A percentile compares a stretch with the other conserved stretches of the same genome.
phyloP scores from a whole-genome alignment of 495 filamentous ascomycete genomes.

The Sordaria brevicollis region DNA sequence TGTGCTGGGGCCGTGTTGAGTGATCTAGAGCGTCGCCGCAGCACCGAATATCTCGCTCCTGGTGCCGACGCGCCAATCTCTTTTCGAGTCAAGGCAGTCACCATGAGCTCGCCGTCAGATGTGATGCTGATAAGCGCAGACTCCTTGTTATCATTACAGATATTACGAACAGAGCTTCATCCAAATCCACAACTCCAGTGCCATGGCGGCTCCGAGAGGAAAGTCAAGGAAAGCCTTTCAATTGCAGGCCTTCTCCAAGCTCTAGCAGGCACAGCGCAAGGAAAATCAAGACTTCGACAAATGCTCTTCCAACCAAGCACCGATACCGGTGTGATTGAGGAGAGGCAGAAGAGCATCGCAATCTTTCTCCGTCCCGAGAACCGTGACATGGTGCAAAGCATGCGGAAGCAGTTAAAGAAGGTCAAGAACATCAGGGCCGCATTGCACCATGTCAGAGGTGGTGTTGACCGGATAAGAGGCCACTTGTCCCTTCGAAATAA shows the following conservation, averaged over 20 bases:
- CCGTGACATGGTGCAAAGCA: slow-evolving; percentile 36
- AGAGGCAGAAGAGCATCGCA: slow-evolving; percentile 61
- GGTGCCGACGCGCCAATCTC: slow-evolving; percentile 36
- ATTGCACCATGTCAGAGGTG: slow-evolving; percentile 64
- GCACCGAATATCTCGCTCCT: slow-evolving; percentile 46
- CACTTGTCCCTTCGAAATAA: slow-evolving; percentile 48
- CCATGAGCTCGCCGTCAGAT: slow-evolving; percentile 68
- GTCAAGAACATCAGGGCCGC: slow-evolving; percentile 71
- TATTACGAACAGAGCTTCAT: slow-evolving; percentile 74
- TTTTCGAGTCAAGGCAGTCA: slow-evolving; percentile 53
- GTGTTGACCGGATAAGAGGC: slow-evolving; percentile 55
- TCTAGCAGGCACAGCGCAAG: slow-evolving; percentile 73
- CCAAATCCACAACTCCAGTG: slow-evolving; percentile 78
- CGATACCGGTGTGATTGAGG: slow-evolving; percentile 54
- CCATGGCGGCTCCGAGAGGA: slow-evolving; percentile 53
- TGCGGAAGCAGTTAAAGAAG: slow-evolving; percentile 55
- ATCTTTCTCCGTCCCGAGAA: slow-evolving; percentile 67
- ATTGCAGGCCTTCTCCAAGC: slow-evolving; percentile 75
- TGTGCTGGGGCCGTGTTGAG: slow-evolving; percentile 79
- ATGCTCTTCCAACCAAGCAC: slow-evolving; percentile 77
- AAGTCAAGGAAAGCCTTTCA: slow-evolving; percentile 81
- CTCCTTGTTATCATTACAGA: slow-evolving; percentile 72
- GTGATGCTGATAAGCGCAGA: slow-evolving; percentile 82
- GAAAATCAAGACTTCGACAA: slow-evolving; percentile 63
- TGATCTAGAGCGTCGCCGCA: slow-evolving; percentile 63